Evolutionary conservation across 768 basidiomycete species (phyloP).

Genomic region (Scleroderma bovista): DNA sequence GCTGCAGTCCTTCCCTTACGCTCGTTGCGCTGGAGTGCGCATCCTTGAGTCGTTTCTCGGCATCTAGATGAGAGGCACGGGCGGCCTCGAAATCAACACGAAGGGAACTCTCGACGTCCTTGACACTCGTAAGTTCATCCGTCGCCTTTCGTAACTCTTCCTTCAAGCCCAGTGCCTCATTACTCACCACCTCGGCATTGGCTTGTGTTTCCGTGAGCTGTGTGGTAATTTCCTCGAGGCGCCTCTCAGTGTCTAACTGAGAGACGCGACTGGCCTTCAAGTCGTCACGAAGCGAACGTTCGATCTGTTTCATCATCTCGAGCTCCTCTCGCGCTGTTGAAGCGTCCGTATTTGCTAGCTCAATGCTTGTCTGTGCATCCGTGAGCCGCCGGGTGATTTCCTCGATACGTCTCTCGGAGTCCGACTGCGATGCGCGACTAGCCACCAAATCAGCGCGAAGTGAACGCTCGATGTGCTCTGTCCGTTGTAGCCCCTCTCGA

Average conservation of each 20-base stretch:
- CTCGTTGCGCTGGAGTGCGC: slow-evolving; percentile 55
- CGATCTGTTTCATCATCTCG: too few relatives aligned
- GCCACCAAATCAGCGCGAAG: slow-evolving; percentile 66
- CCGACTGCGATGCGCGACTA: slow-evolving; percentile 56
- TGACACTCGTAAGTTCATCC: too few relatives aligned
- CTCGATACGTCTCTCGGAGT: slow-evolving; percentile 54
- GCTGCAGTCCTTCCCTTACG: slow-evolving; percentile 67
- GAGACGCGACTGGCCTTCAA: slow-evolving; percentile 59
- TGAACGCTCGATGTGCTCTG: slow-evolving; percentile 61
- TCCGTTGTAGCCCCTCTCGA: slow-evolving; percentile 60
- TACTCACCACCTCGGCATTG: too few relatives aligned
- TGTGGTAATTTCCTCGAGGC: not conserved
- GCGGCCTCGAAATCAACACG: too few relatives aligned
- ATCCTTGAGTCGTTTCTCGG: slow-evolving; percentile 48
- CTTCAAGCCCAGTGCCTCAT: too few relatives aligned
- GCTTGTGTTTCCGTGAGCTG: too few relatives aligned
- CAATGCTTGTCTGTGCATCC: slow-evolving; percentile 53
- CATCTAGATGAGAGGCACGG: too few relatives aligned
- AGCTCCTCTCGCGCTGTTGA: too few relatives aligned
- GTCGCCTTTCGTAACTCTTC: too few relatives aligned
- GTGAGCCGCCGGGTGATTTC: slow-evolving; percentile 56
- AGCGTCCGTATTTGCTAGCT: slow-evolving; percentile 43
- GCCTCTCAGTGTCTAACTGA: slow-evolving; percentile 25
- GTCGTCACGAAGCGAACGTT: slow-evolving; percentile 68
- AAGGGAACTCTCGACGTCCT: too few relatives aligned